Evolutionary conservation across 495 filamentous ascomycete species (phyloP).

Genomic region (Rostrohypoxylon terebratum): DNA sequence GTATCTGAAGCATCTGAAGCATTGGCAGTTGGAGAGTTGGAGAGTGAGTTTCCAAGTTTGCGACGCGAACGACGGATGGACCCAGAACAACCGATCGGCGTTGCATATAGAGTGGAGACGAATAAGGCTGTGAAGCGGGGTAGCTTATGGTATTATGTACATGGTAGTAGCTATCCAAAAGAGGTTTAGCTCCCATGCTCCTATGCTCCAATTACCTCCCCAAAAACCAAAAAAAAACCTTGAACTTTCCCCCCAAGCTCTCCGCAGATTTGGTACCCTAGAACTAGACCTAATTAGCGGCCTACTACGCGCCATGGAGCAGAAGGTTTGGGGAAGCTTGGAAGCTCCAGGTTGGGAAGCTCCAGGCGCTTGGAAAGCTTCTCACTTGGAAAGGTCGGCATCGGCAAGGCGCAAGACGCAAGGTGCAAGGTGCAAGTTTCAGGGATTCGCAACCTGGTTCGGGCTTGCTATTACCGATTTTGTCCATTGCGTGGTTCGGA

Average conservation of each 20-base stretch:
- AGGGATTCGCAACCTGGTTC: neutral
- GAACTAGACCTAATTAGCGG: neutral
- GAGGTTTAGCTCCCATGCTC: constrained; percentile 1
- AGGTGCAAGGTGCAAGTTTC: neutral
- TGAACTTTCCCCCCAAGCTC: constrained; percentile 1
- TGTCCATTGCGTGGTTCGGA: neutral
- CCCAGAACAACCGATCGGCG: constrained; percentile 33
- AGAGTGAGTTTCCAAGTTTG: constrained; percentile 10
- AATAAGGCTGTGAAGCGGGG: constrained; percentile 41
- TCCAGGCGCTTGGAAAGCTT: too few relatives aligned
- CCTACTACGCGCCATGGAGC: neutral
- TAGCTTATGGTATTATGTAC: constrained; percentile 35
- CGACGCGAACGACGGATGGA: constrained; percentile 1
- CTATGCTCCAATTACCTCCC: neutral
- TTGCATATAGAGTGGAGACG: constrained; percentile 24
- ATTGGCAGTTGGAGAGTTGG: neutral
- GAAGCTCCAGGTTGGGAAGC: too few relatives aligned
- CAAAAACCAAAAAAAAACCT: too few relatives aligned
- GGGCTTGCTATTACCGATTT: constrained; percentile 7
- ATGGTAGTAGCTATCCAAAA: constrained; percentile 32
- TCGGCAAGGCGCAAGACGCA: neutral
- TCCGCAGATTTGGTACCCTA: constrained; percentile 3
- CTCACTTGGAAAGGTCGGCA: neutral
- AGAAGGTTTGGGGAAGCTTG: neutral
- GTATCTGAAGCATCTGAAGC: too few relatives aligned